Base-by-base conservation (phyloP, 2,329 filamentous ascomycete genomes). In the Amesomyces nigricolor region DNA sequence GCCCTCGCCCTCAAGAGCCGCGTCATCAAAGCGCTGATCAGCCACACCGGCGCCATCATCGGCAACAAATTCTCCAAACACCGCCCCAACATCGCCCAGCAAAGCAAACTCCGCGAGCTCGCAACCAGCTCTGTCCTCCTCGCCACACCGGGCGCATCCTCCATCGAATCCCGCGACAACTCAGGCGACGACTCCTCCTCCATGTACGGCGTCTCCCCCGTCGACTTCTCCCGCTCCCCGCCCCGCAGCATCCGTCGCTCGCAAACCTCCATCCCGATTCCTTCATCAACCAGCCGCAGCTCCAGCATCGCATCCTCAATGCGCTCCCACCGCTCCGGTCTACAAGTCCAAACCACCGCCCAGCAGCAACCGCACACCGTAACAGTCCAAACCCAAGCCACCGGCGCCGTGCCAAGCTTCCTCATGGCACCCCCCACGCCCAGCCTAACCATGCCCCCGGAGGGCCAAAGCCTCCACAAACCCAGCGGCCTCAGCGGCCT, bases 51-150 rank as follows among this genome's bases (percentile, higher is more conserved):
- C 37, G 91, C 94, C 55, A 96, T 99, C 63, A 90, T 99, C 48
- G 90, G 92, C 53, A 99, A 99, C 78, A 99, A 99, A 69, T 89
- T 99, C 72, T 89, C 86, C 50, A 89, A 90, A 66, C 89, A 95
- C 67, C 84, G 91, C 4, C 91, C 92, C 1, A 89, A 77, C 61
- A 88, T 85, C 51, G 85, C 88, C 56, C 88, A 94, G 67, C 85
- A 89, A 66, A 87, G 79, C 66, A 85, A 87, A 59, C 78, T 95
- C 35, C 83, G 91, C 42, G 91, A 96, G 69, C 77, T 95, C 55
- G 90, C 89, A n/a, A 91, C 83, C 56, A 88, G 82, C 64, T 87
- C 85, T 37, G 83, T 87, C 17, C 76, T 92, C 59, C 79, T 76
- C 26, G 72, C 78, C 2, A 77, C 73, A 8, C 72, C 75, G 8